phyloP scores from a whole-genome alignment of 164 flowering plant species.

The Euptelea pleiosperma region DNA sequence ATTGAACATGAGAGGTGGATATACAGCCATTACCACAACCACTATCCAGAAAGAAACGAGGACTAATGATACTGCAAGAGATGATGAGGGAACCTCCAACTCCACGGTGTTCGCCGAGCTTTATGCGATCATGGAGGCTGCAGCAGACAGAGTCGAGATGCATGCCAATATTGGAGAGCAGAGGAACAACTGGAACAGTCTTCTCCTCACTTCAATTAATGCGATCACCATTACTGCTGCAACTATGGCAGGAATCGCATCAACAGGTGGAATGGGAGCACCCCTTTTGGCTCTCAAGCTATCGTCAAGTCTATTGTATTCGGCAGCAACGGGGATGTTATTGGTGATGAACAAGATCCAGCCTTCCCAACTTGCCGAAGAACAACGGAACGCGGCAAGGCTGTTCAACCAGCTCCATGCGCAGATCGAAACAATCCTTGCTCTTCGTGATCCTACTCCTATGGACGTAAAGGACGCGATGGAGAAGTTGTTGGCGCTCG shows the following conservation, averaged over 20 bases:
- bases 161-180: slow-evolving; percentile 45
- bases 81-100: background rate
- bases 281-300: slow-evolving; percentile 37
- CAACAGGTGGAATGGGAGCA: slow-evolving; percentile 15
- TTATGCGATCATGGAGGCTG: slow-evolving; percentile 32
- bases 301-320: slow-evolving; percentile 38
- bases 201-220: slow-evolving; percentile 41
- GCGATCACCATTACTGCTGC: slow-evolving; percentile 41
- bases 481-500: slow-evolving; percentile 43
- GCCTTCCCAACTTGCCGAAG: slow-evolving; percentile 73
- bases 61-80: too few species aligned
- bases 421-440: slow-evolving; percentile 34
- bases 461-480: slow-evolving; percentile 40
- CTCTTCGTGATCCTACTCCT: slow-evolving; percentile 23
- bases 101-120: slow-evolving; percentile 27
- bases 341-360: slow-evolving; percentile 60
- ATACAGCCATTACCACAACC: background rate
- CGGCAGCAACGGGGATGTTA: slow-evolving; percentile 55
- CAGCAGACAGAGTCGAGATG: slow-evolving; percentile 45
- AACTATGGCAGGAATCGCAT: slow-evolving; percentile 40
- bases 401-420: slow-evolving; percentile 47
- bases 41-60: slow-evolving; percentile 5
- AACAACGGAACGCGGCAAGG: slow-evolving; percentile 59
- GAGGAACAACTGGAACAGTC: slow-evolving; percentile 46
- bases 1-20: slow-evolving; percentile 2